Conservation (phyloP, 192 early-diverging fungal genomes). For the Entomortierella parvispora region DNA sequence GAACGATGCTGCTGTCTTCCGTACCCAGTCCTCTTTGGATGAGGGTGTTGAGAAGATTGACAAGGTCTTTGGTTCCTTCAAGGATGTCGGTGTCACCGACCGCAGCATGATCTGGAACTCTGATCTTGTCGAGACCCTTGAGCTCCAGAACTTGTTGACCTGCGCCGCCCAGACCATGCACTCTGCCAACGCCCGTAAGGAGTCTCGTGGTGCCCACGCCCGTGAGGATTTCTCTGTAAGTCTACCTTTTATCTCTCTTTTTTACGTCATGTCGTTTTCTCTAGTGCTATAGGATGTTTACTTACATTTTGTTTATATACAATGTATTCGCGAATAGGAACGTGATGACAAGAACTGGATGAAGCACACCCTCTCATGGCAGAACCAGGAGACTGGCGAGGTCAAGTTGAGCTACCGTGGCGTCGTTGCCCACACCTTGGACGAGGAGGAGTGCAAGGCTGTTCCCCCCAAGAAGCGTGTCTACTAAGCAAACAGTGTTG, state of each 20-base stretch:
- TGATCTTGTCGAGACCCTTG: constrained; percentile 95
- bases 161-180: constrained; percentile 94
- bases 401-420: constrained; percentile 86
- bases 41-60: constrained; percentile 91
- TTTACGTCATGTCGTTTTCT: background rate
- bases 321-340: constrained; percentile 50
- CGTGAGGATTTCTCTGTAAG: constrained; percentile 87
- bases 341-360: constrained; percentile 96
- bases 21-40: constrained; percentile 88
- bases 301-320: background rate
- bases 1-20: constrained; percentile 96
- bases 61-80: constrained; percentile 80
- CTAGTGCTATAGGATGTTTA: no score
- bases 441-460: constrained; percentile 92
- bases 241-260: background rate
- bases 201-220: constrained; percentile 98
- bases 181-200: constrained; percentile 92
- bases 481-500: constrained; percentile 21
- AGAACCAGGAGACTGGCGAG: constrained; percentile 80
- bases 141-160: constrained; percentile 97
- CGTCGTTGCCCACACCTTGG: constrained; percentile 86
- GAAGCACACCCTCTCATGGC: constrained; percentile 98
- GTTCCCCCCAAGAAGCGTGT: constrained; percentile 67
- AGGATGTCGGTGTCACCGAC: constrained; percentile 90
- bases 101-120: constrained; percentile 98